Percentiles rank a stretch among this genome's conserved stretches.
These are phyloP conservation scores for Apodospora peruviana DNA, from an alignment of 495 filamentous ascomycete genomes.

Conservation along the genomic window DNA sequence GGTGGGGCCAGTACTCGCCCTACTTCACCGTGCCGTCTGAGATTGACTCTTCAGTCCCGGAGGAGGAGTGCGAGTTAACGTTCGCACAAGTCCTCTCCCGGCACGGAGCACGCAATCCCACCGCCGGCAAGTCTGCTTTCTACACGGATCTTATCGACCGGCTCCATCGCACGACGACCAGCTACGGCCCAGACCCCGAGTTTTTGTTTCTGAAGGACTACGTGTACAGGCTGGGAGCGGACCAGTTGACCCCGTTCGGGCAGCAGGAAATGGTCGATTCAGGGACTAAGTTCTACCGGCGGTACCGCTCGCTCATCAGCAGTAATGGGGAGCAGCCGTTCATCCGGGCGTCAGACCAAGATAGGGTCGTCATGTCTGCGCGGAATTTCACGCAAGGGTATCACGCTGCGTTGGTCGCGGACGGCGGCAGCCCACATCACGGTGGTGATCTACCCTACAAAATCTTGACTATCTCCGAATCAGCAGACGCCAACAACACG, in stretches of 20 bases:
- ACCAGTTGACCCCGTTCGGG: slow-evolving; percentile 70
- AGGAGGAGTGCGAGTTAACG: slow-evolving; percentile 59
- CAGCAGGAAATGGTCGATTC: slow-evolving; percentile 69
- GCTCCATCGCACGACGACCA: slow-evolving; percentile 53
- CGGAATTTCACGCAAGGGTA: slow-evolving; percentile 69
- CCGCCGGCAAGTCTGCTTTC: slow-evolving; percentile 48
- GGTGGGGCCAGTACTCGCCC: slow-evolving; percentile 84
- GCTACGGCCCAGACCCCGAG: slow-evolving; percentile 51
- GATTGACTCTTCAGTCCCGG: slow-evolving; percentile 52
- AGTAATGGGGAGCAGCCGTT: slow-evolving; percentile 51
- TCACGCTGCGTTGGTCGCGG: slow-evolving; percentile 47
- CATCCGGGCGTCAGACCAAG: slow-evolving; percentile 61
- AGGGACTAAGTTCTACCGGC: slow-evolving; percentile 65
- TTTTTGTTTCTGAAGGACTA: slow-evolving; percentile 72
- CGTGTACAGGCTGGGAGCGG: slow-evolving; percentile 65
- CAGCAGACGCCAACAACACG: slow-evolving; percentile 63
- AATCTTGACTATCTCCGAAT: slow-evolving; percentile 62
- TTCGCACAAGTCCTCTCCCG: slow-evolving; percentile 76
- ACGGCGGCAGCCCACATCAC: slow-evolving; percentile 23
- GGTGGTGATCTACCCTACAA: slow-evolving; percentile 43
- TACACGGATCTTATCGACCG: slow-evolving; percentile 53
- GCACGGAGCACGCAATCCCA: slow-evolving; percentile 81
- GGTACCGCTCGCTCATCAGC: slow-evolving; percentile 55
- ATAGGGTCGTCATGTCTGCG: slow-evolving; percentile 69
- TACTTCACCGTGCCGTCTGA: slow-evolving; percentile 67